These are phyloP conservation scores for Vigna radiata DNA, from an alignment of 306 rosid genomes.

Conservation along the genomic window DNA sequence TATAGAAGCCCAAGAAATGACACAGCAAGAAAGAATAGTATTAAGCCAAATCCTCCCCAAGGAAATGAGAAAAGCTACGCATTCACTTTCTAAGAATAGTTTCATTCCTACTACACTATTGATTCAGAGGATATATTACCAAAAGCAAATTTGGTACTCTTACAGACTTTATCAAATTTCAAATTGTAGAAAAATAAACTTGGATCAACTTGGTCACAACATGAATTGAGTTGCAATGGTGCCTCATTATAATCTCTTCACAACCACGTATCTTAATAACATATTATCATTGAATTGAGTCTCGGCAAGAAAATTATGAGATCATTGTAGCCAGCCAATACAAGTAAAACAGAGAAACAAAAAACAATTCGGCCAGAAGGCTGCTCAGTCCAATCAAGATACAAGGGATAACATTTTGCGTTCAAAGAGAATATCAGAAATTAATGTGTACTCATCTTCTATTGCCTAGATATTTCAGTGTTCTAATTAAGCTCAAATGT, in stretches of 20 bases:
- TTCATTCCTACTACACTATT: slow-evolving; percentile 19
- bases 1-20: slow-evolving; percentile 33
- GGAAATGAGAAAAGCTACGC: too few species aligned
- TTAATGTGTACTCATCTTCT: neutral
- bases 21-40: slow-evolving; percentile 16
- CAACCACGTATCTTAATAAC: slow-evolving; percentile 3
- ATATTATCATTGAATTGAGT: neutral
- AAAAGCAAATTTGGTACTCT: neutral
- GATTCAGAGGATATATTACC: neutral
- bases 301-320: slow-evolving; percentile 18
- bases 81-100: neutral
- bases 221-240: neutral
- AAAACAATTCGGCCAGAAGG: slow-evolving; percentile 5
- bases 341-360: neutral
- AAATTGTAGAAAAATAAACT: neutral
- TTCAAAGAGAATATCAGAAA: slow-evolving; percentile 15
- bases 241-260: slow-evolving; percentile 4
- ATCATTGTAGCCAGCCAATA: neutral
- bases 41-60: slow-evolving; percentile 14
- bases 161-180: neutral
- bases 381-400: neutral
- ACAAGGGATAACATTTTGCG: neutral
- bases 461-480: slow-evolving; percentile 1
- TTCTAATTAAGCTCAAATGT: neutral
- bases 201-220: slow-evolving; percentile 1